phyloP scores from a whole-genome alignment of 2,329 filamentous ascomycete genomes.

The Alternaria dauci region DNA sequence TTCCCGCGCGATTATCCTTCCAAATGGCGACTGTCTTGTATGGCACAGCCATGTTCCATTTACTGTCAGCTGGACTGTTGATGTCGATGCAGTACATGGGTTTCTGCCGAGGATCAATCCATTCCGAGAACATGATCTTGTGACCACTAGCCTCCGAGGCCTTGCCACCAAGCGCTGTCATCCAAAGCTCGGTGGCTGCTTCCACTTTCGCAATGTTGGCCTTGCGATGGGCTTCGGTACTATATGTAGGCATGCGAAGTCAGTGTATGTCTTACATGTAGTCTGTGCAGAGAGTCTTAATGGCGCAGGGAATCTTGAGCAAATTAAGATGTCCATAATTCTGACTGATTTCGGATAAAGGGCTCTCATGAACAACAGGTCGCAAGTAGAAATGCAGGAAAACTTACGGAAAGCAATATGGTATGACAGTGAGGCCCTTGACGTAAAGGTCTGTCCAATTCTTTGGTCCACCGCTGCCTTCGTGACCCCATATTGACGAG shows the following conservation, averaged over 20 bases:
- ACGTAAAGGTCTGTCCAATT: conserved; percentile 2
- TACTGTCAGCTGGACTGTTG: neutral
- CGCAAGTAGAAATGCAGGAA: neutral
- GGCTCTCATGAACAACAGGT: neutral
- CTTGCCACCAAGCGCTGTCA: neutral
- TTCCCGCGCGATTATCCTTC: neutral
- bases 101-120: neutral
- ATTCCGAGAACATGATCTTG: conserved; percentile 2
- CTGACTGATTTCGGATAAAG: neutral
- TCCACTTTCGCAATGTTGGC: neutral
- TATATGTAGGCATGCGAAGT: neutral
- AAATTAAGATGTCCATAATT: neutral
- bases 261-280: neutral
- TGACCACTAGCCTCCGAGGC: neutral
- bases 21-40: conserved; percentile 3
- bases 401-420: neutral
- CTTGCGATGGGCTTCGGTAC: neutral
- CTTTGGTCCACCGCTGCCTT: neutral
- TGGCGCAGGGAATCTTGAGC: neutral
- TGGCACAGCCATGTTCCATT: conserved; percentile 1
- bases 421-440: neutral
- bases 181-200: neutral
- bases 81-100: conserved; percentile 2
- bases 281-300: neutral
- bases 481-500: neutral